Evolutionary conservation across 345 rosid genomes (phyloP).

Genomic region (Clausena lansium): DNA sequence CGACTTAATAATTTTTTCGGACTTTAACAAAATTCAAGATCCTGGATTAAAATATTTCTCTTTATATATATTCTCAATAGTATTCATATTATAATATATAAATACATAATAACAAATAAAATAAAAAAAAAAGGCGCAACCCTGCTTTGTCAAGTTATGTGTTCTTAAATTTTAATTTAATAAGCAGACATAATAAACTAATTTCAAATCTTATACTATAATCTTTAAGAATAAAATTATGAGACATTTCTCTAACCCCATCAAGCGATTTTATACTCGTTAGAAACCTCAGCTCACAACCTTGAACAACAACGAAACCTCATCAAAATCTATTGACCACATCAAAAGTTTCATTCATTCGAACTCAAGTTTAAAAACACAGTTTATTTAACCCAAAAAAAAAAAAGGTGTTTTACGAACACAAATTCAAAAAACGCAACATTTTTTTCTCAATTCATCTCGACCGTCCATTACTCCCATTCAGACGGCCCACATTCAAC

Average conservation of each 20-base stretch:
- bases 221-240: not conserved
- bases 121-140: no score
- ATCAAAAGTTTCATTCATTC: not conserved
- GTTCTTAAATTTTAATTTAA: no score
- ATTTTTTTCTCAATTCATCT: not conserved
- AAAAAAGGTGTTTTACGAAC: not conserved
- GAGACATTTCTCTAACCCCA: not conserved
- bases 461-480: not conserved
- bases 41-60: no score
- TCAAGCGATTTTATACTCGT: not conserved
- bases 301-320: not conserved
- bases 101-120: not conserved
- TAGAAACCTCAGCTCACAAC: not conserved
- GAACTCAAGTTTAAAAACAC: not conserved
- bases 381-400: not conserved
- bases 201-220: not conserved
- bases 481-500: constrained; percentile 19
- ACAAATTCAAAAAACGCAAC: not conserved
- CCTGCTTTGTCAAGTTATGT: no score
- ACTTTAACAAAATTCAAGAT: no score
- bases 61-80: no score
- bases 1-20: no score
- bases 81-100: not conserved
- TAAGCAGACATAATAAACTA: not conserved
- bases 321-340: not conserved